Percentiles rank a stretch among this genome's conserved stretches.
These are phyloP conservation scores for Rhynchospora tenuis DNA, from an alignment of 176 grass and related monocot species.

Conservation along the genomic window DNA sequence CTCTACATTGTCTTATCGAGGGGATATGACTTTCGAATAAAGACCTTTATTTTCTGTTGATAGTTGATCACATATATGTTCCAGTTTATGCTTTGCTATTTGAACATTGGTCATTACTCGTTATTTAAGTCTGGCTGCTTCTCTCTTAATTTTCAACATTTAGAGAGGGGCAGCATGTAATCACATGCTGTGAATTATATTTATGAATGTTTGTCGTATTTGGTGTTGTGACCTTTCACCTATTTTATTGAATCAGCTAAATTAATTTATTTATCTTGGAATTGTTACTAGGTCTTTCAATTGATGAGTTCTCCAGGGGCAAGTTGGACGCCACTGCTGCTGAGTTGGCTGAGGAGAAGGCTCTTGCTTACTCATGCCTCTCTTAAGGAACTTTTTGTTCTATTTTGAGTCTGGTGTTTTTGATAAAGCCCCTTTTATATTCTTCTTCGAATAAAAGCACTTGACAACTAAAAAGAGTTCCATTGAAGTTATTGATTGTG, in stretches of 20 bases:
- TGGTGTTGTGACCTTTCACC: not conserved
- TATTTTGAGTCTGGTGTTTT: not conserved
- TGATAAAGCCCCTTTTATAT: not conserved
- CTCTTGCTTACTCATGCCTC: slow-evolving; percentile 87
- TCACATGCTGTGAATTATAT: not conserved
- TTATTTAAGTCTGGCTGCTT: not conserved
- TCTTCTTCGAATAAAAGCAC: slow-evolving; percentile 21
- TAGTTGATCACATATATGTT: not conserved
- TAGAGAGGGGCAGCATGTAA: too few species aligned
- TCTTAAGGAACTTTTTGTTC: slow-evolving; percentile 28
- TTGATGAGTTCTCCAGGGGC: slow-evolving; percentile 85
- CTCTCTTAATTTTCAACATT: not conserved
- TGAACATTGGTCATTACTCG: not conserved
- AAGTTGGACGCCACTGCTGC: slow-evolving; percentile 85
- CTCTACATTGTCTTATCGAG: not conserved
- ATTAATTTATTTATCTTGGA: not conserved
- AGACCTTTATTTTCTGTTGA: too few species aligned
- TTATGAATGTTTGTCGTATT: not conserved
- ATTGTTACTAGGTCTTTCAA: slow-evolving; percentile 50
- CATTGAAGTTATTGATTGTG: not conserved
- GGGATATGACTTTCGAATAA: too few species aligned
- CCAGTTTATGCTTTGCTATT: not conserved
- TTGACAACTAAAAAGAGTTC: not conserved
- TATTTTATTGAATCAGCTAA: not conserved
- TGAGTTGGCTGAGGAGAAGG: slow-evolving; percentile 86